Conservation (phyloP, 2,329 filamentous ascomycete species). For the Nothophaeocryptopus gaeumannii region DNA sequence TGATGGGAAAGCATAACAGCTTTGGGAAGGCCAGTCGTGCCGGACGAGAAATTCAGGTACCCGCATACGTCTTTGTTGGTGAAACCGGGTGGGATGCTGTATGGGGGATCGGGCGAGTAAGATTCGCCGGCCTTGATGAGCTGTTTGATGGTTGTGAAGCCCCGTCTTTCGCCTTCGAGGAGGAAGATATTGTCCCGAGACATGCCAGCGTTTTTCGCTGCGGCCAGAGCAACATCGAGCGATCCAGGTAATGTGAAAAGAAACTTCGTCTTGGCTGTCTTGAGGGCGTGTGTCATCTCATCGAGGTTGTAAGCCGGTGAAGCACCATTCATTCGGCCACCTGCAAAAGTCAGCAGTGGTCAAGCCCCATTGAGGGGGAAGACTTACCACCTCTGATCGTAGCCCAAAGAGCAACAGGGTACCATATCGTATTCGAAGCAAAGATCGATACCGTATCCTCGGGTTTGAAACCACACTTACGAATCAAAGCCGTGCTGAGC, state of each 20-base stretch:
- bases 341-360: slow-evolving; percentile 18
- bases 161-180: slow-evolving; percentile 51
- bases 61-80: slow-evolving; percentile 52
- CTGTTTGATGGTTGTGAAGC: slow-evolving; percentile 46
- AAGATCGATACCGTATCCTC: slow-evolving; percentile 60
- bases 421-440: slow-evolving; percentile 63
- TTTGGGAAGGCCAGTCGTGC: slow-evolving; percentile 47
- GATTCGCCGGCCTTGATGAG: slow-evolving; percentile 41
- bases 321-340: slow-evolving; percentile 58
- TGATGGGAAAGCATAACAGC: slow-evolving; percentile 50
- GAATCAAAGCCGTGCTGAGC: slow-evolving; percentile 58
- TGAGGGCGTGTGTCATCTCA: slow-evolving; percentile 63
- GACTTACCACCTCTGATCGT: slow-evolving; percentile 41
- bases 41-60: slow-evolving; percentile 51
- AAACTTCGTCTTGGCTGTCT: slow-evolving; percentile 54
- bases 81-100: slow-evolving; percentile 49
- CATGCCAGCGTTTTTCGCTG: slow-evolving; percentile 53
- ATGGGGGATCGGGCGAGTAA: slow-evolving; percentile 44
- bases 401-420: slow-evolving; percentile 61
- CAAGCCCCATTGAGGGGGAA: background rate
- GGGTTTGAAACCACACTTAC: slow-evolving; percentile 50
- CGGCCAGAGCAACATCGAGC: slow-evolving; percentile 52
- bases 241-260: slow-evolving; percentile 55
- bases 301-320: slow-evolving; percentile 64
- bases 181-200: slow-evolving; percentile 51